Base-by-base conservation (phyloP, 2,329 filamentous ascomycete genomes). In the Beauveria rudraprayagi region DNA sequence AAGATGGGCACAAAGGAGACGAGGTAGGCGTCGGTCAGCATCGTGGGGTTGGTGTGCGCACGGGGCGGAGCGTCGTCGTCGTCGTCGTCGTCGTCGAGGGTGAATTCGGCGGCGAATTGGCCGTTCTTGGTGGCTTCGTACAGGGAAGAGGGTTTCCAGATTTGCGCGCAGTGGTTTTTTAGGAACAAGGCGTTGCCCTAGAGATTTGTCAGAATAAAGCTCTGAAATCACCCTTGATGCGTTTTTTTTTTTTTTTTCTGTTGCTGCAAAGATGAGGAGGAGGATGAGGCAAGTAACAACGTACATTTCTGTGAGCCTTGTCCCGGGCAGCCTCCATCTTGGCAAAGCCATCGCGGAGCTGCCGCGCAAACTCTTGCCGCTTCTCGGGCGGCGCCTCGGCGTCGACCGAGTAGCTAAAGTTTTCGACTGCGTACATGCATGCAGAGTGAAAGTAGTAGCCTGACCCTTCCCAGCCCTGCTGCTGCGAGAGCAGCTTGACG, bases 401-500 rank as follows among this genome's bases (percentile, higher is more conserved):
- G 43, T 55, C 30, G 17, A 24, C 34, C 3, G 17, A 16, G 2
- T 24, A 10, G 56, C 24, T 55, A 10, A 60, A 46, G 9, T 59
- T 22, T 22, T 56, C 19, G 19, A 24, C 17, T 7, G n/a, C 47
- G 40, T 60, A 60, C 9, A 62, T n/a, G 53, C 16, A 51, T 10
- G 61, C 56, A 1, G 7, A 3, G 34, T 62, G 61, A 24, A 60
- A 37, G 51, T 62, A 30, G 56, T 60, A 62, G 43, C 56, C 61
- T 2, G 56, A 48, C 26, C 37, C 30, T n/a, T 56, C 56, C 56
- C 56, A 62, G 34, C 56, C 61, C 16, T 44, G 17, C 50, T 62
- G 61, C 50, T 62, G n/a, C 30, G 61, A 62, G 30, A 62, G 56
- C 50, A 62, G 41, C 44, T 59, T 59, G 22, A 53, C 50, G 51